Conservation (phyloP, 768 basidiomycete species). For the Boletus sp. region DNA sequence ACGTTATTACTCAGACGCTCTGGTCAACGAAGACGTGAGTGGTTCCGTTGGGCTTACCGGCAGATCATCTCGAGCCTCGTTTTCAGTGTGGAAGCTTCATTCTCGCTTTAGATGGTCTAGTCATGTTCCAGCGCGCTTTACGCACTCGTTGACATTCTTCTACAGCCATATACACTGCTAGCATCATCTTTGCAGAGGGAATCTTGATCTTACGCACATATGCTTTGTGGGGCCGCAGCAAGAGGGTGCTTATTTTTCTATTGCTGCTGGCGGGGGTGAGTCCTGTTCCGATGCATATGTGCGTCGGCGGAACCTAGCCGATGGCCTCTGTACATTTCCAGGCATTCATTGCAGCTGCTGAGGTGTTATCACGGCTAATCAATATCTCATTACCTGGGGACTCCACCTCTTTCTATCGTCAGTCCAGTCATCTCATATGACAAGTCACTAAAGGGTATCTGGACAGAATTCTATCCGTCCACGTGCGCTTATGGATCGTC, state of each 20-base stretch:
- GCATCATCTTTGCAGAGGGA: constrained; percentile 15
- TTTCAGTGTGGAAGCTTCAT: constrained; percentile 19
- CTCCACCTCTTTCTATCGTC: constrained; percentile 16
- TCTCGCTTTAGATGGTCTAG: constrained; percentile 19
- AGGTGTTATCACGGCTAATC: constrained; percentile 4
- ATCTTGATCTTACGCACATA: constrained; percentile 28
- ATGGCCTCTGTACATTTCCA: neutral
- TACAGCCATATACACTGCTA: constrained; percentile 13
- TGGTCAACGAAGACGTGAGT: constrained; percentile 5
- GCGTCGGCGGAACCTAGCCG: neutral
- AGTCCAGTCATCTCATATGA: constrained; percentile 3
- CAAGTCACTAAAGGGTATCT: neutral
- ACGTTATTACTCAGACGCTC: constrained; percentile 3
- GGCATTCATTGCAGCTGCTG: constrained; percentile 16
- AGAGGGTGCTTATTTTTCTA: constrained; percentile 14
- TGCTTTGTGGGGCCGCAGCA: constrained; percentile 22
- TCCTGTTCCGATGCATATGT: neutral
- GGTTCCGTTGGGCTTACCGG: neutral
- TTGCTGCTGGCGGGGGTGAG: constrained; percentile 18
- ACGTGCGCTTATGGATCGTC: constrained; percentile 14
- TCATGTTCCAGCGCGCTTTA: neutral
- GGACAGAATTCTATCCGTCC: constrained; percentile 21
- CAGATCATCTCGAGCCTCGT: neutral
- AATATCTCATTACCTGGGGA: constrained; percentile 15
- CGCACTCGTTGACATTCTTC: neutral